Evolutionary conservation across 2,329 filamentous ascomycete species (phyloP).

Genomic region (Aaosphaeria pasadenensis): DNA sequence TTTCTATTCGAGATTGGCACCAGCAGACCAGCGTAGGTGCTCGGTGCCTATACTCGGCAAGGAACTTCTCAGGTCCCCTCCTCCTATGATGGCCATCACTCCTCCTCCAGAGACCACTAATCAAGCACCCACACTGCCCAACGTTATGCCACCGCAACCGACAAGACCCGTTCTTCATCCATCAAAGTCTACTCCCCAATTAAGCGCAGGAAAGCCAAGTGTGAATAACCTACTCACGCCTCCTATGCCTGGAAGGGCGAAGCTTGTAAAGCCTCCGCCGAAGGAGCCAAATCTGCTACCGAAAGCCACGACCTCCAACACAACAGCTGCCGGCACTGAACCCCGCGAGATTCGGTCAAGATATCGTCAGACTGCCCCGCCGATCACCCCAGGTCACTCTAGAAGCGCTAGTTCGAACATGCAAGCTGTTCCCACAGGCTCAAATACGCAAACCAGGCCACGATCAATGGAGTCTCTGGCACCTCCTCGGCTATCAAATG

Average conservation of each 20-base stretch:
- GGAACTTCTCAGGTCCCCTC: slow-evolving; percentile 8
- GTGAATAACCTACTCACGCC: slow-evolving; percentile 8
- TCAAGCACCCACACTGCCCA: slow-evolving; percentile 4
- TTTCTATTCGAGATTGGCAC: slow-evolving; percentile 13
- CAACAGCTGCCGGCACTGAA: not conserved
- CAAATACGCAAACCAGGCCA: not conserved
- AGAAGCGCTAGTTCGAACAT: slow-evolving; percentile 3
- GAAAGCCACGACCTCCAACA: not conserved
- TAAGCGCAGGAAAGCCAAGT: slow-evolving; percentile 5
- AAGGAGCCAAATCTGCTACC: not conserved
- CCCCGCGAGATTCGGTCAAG: slow-evolving; percentile 8
- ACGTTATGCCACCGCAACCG: slow-evolving; percentile 1
- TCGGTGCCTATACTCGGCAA: slow-evolving; percentile 22
- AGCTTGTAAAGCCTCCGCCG: not conserved
- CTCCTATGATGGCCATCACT: slow-evolving; percentile 18
- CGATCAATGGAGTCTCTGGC: not conserved
- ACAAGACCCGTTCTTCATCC: slow-evolving; percentile 5
- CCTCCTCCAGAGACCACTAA: slow-evolving; percentile 8
- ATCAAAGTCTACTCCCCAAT: slow-evolving; percentile 13
- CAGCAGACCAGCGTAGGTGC: slow-evolving; percentile 23
- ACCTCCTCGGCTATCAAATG: not conserved
- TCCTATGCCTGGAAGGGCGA: slow-evolving; percentile 8
- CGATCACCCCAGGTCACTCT: slow-evolving; percentile 4
- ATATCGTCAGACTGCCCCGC: slow-evolving; percentile 10
- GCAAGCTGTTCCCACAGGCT: not conserved